A percentile compares a stretch with the other conserved stretches of the same genome.
phyloP scores from a whole-genome alignment of 768 basidiomycete species.

The Mycena floridula region DNA sequence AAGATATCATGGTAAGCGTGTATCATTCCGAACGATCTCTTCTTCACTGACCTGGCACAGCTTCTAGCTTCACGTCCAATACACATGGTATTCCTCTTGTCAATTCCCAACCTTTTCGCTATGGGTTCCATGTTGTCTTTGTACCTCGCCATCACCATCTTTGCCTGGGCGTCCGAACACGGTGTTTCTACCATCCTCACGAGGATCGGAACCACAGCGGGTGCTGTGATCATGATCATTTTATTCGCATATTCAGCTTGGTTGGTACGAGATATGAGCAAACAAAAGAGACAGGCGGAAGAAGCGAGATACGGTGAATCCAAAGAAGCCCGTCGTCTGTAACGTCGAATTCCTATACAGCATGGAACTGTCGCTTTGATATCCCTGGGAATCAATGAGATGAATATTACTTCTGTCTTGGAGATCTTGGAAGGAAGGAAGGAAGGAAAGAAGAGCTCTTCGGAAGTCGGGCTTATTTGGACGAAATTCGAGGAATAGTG shows the following conservation, averaged over 20 bases:
- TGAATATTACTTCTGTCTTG: too few species aligned
- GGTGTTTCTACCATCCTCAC: constrained; percentile 3
- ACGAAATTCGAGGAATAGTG: too few species aligned
- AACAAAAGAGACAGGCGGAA: too few species aligned
- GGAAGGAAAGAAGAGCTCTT: too few species aligned
- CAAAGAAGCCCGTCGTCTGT: too few species aligned
- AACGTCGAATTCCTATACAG: too few species aligned
- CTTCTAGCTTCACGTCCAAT: constrained; percentile 5
- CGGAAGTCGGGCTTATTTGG: too few species aligned
- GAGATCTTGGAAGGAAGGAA: too few species aligned
- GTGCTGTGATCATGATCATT: constrained; percentile 6
- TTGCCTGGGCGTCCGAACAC: constrained; percentile 4
- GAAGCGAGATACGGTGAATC: too few species aligned
- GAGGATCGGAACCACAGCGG: constrained; percentile 7
- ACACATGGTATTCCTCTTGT: constrained; percentile 7
- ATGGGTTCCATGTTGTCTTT: constrained; percentile 9
- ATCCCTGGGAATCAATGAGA: too few species aligned
- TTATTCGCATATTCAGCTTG: constrained; percentile 6
- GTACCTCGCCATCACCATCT: constrained; percentile 7
- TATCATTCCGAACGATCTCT: not conserved
- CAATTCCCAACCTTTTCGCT: constrained; percentile 9
- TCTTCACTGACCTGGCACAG: not conserved
- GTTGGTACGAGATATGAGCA: constrained; percentile 7
- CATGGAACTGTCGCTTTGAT: too few species aligned
- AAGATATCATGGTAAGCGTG: constrained; percentile 2